These are phyloP conservation scores for Penicillium bialowiezense DNA, from an alignment of 495 filamentous ascomycete species.

Conservation along the genomic window DNA sequence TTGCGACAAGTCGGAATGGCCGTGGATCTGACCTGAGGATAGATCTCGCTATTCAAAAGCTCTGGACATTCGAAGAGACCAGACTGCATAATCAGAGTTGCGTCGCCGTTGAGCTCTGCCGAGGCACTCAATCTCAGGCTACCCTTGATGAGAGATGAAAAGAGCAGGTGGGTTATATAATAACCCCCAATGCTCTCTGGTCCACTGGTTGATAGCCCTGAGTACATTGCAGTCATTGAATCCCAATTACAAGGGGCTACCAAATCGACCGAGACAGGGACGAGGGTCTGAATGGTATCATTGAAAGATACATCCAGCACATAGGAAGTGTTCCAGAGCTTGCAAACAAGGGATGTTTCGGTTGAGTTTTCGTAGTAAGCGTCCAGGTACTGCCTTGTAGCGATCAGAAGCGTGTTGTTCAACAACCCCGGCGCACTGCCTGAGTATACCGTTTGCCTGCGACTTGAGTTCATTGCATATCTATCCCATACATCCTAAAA, in stretches of 20 bases:
- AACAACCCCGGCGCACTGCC: neutral
- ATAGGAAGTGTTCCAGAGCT: slow-evolving; percentile 6
- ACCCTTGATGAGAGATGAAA: neutral
- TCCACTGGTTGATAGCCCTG: neutral
- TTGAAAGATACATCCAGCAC: neutral
- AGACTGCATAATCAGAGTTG: neutral
- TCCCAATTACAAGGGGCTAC: neutral
- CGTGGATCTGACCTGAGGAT: too few species aligned
- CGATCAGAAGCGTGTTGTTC: slow-evolving; percentile 2
- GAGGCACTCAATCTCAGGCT: neutral
- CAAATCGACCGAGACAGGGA: neutral
- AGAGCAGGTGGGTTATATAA: neutral
- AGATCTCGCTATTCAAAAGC: neutral
- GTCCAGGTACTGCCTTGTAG: neutral
- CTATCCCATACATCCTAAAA: slow-evolving; percentile 4
- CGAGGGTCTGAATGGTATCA: neutral
- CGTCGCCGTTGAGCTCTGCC: neutral
- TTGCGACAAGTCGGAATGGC: neutral
- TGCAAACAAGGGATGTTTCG: neutral
- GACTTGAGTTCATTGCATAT: neutral
- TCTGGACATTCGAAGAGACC: slow-evolving; percentile 2
- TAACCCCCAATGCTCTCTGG: neutral
- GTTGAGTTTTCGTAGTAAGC: neutral
- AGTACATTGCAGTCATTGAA: neutral
- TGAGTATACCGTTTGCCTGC: neutral